phyloP scores from a whole-genome alignment of 2,329 filamentous ascomycete species.

The Trichophaea hybrida region DNA sequence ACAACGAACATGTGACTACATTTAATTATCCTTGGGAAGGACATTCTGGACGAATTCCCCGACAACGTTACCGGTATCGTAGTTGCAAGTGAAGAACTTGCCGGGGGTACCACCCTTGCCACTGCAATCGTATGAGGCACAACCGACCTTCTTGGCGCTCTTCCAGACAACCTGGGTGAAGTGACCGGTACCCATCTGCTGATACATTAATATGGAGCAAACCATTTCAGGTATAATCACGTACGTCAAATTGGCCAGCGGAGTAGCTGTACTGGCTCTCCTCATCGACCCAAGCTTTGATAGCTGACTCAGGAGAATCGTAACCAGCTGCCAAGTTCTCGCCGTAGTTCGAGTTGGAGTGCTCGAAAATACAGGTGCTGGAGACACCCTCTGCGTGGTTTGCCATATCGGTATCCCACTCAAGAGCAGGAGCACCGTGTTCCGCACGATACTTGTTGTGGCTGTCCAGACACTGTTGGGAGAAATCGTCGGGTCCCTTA shows the following conservation, averaged over 20 bases:
- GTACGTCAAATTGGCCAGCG: slow-evolving; percentile 21
- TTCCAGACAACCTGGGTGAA: slow-evolving; percentile 65
- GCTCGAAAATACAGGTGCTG: slow-evolving; percentile 52
- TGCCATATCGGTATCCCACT: slow-evolving; percentile 52
- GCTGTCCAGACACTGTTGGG: slow-evolving; percentile 39
- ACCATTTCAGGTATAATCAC: neutral
- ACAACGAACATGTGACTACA: too few relatives aligned
- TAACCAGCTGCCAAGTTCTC: slow-evolving; percentile 78
- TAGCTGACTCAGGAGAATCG: slow-evolving; percentile 49
- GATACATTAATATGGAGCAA: neutral
- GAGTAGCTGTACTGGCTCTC: slow-evolving; percentile 39
- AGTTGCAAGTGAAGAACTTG: slow-evolving; percentile 18
- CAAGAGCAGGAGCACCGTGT: slow-evolving; percentile 53
- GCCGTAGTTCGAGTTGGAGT: slow-evolving; percentile 59
- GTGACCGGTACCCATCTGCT: slow-evolving; percentile 40
- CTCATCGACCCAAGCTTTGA: slow-evolving; percentile 77
- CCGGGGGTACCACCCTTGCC: slow-evolving; percentile 11
- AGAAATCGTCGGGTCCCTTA: neutral
- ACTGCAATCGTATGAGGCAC: slow-evolving; percentile 33
- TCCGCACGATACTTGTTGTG: slow-evolving; percentile 82
- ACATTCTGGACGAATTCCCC: neutral
- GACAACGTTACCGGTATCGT: slow-evolving; percentile 8
- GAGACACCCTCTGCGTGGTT: slow-evolving; percentile 51
- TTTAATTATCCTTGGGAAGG: neutral
- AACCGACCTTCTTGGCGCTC: slow-evolving; percentile 47